phyloP scores from a whole-genome alignment of 1,139 yeast species.

The Suhomyces yuchorum region DNA sequence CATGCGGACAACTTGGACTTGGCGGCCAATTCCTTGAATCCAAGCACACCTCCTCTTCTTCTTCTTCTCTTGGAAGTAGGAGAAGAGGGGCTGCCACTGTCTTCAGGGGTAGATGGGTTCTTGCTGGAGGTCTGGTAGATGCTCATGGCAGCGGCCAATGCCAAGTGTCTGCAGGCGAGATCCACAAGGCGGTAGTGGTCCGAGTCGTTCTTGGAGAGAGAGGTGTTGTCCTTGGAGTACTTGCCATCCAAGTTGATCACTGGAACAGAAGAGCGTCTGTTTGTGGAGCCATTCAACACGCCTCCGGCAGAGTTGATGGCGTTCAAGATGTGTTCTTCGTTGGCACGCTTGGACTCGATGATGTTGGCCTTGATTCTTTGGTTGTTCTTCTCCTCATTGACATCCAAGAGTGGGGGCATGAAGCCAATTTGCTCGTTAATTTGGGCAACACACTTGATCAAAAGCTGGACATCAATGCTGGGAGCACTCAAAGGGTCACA shows the following conservation, averaged over 20 bases:
- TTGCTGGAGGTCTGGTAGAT: conserved; percentile 34
- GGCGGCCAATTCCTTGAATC: conserved; percentile 85
- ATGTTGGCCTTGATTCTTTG: conserved; percentile 43
- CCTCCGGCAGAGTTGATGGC: conserved; percentile 20
- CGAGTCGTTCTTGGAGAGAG: conserved; percentile 56
- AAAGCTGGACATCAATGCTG: conserved; percentile 52
- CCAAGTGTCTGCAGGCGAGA: conserved; percentile 82
- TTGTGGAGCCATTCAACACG: conserved; percentile 14
- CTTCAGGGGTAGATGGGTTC: conserved; percentile 23
- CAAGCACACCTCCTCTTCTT: conserved; percentile 81
- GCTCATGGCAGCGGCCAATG: conserved; percentile 72
- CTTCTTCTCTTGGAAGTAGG: conserved; percentile 46
- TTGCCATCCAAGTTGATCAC: conserved; percentile 28
- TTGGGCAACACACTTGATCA: conserved; percentile 57
- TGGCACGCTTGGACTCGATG: conserved; percentile 32
- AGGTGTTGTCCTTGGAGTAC: conserved; percentile 29
- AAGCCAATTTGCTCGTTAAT: conserved; percentile 64
- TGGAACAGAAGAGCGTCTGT: conserved; percentile 33
- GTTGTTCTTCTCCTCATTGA: conserved; percentile 46
- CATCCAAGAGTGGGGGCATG: conserved; percentile 51
- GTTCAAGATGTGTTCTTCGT: conserved; percentile 31
- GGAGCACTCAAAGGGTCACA: conserved; percentile 51
- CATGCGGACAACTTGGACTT: conserved; percentile 86
- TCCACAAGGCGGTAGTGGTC: conserved; percentile 75
- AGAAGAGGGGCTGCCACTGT: conserved; percentile 17